Evolutionary conservation across 805 yeast genomes (phyloP), one percentile per base, ranked within the genome.

Genomic region (Candida gorgasii): DNA sequence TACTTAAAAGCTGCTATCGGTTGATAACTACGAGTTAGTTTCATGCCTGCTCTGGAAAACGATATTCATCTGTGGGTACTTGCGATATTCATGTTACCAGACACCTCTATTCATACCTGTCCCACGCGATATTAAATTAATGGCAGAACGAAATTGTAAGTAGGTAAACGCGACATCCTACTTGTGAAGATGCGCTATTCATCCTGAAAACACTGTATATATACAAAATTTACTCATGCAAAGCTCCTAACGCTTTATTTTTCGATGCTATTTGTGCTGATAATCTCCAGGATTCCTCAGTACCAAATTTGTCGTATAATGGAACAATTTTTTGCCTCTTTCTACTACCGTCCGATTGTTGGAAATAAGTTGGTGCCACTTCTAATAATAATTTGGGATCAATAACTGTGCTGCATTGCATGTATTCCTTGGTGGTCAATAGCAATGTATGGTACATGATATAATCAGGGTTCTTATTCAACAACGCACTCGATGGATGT

Each of bases 351-450:
- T 80, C 86, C 0, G 81, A 75, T 13, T 72, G 75, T 55, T 79
- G 79, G 72, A 84, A 92, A 61, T 83, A 89, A 33, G 78, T 80
- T 3, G 90, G 88, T 6, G 90, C 89, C 36, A 61, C 62, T 61
- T 84, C 78, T 36, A 79, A 65, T 23, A 92, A 67, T 96, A 96
- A 87, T 48, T 72, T 73, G 0, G 96, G 86, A 39, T 89, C 89
- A 26, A 93, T 79, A n/a, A 77, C 76, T 13, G 90, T 85, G 20
- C 85, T 82, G 52, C 89, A 89, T 43, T 93, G 86, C 96, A 92
- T 89, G 57, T 86, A 93, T 70, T 92, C 98, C 56, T 82, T 82
- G 12, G 86, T 78, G 0, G 99, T 92, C 50, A 89, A 72, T 22
- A 89, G 77, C 40, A 89, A 72, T 23, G 89, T 86, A 55, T 89